phyloP scores from a whole-genome alignment of 176 grass and related monocot species.

The Bonia amplexicaulis region DNA sequence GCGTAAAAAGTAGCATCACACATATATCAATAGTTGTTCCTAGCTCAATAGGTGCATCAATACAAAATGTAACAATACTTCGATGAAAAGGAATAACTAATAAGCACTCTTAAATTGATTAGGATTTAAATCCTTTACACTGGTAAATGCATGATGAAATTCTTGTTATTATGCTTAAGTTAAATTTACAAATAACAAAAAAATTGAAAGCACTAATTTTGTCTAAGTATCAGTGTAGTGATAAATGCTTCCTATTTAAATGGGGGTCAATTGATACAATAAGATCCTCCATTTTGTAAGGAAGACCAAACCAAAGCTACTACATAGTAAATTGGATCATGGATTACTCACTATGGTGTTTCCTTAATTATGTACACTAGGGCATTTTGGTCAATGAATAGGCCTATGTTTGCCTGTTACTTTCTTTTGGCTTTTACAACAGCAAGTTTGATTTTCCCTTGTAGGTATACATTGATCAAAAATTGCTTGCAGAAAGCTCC shows the following conservation, averaged over 20 bases:
- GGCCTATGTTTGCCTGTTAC: neutral
- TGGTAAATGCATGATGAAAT: neutral
- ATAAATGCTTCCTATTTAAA: too few relatives aligned
- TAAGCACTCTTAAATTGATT: neutral
- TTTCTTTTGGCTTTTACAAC: conserved; percentile 12
- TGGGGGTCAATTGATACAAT: too few relatives aligned
- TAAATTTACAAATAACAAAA: too few relatives aligned
- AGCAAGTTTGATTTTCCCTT: neutral
- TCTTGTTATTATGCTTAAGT: neutral
- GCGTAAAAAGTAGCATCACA: too few relatives aligned
- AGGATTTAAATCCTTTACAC: neutral
- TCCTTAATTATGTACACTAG: neutral
- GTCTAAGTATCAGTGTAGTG: too few relatives aligned
- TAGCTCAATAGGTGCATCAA: neutral
- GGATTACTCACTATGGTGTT: neutral
- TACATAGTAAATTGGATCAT: conserved; percentile 55
- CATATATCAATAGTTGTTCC: neutral
- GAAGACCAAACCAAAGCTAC: conserved; percentile 72
- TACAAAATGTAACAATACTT: neutral
- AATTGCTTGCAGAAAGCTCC: conserved; percentile 85
- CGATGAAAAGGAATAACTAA: neutral
- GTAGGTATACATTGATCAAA: conserved; percentile 76
- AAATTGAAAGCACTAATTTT: too few relatives aligned
- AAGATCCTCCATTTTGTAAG: conserved; percentile 83
- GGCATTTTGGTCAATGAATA: neutral